Evolutionary conservation across 192 early-diverging fungal genomes (phyloP), one percentile per base, ranked within the genome.

Genomic region (Coemansia reversa): DNA sequence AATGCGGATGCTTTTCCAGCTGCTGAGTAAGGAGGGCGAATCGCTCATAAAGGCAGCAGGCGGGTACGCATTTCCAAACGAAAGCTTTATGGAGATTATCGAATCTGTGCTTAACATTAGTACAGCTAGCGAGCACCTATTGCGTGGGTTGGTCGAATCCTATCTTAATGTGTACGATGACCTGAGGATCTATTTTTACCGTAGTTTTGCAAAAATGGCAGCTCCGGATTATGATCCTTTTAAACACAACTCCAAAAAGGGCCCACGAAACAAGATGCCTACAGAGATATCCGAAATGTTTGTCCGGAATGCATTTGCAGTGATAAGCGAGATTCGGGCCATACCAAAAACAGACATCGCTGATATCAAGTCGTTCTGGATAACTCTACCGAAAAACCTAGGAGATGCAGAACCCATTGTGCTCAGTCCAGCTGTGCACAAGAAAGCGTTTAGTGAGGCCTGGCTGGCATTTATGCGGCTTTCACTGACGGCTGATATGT

Each of bases 151-250:
- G 23, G 75, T 88, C 1, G 86, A 89, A 51, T 86, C 88, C 42
- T 88, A 89, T 58, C 62, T 94, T 33, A 91, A 90, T 70, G 67
- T 72, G 7, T 94, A 92, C 73, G 92, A 92, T 65, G 96, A 98
- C 67, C 70, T 96, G 47, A 84, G 92, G 66, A 86, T 86, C 63
- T 93, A 93, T 72, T 95, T 94, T 69, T 88, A 74, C 85, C 71
- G 90, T 88, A 69, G 76, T 87, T 42, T 76, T 2, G 68, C 67
- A 29, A 69, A 65, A 50, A 70, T 82, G 11, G 71, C 67, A 23
- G 63, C 75, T 14, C 58, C 75, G n/a, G 79, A 75, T 4, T 69
- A 68, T 18, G 74, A 66, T 25, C 69, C 74, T 14, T 58, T 73
- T 66, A 83, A 83, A 58, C 60, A 33, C 32, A 24, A 23, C 25